phyloP scores from a whole-genome alignment of 1,284 basidiomycete genomes.

The Caloboletus inedulis region DNA sequence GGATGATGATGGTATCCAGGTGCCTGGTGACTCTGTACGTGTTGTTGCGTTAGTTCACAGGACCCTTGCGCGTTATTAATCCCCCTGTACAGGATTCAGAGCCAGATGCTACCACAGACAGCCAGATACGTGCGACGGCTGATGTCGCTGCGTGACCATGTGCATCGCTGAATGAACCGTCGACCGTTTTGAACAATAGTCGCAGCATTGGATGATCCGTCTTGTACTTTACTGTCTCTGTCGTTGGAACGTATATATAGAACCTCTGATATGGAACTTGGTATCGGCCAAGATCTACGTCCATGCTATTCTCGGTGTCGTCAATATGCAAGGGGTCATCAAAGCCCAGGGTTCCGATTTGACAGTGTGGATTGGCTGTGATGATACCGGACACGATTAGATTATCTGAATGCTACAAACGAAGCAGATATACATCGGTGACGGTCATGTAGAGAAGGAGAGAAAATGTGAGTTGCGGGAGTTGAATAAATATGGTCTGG shows the following conservation, averaged over 20 bases:
- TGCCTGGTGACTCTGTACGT: background rate
- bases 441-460: background rate
- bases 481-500: constrained; percentile 22
- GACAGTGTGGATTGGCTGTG: background rate
- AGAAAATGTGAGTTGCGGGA: constrained; percentile 4
- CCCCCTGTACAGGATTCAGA: background rate
- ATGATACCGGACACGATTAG: constrained; percentile 6
- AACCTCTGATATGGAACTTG: background rate
- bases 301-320: background rate
- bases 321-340: background rate
- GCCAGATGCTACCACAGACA: background rate
- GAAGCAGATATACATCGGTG: constrained; percentile 19
- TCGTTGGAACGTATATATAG: background rate
- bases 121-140: background rate
- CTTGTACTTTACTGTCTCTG: background rate
- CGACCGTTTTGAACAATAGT: background rate
- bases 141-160: background rate
- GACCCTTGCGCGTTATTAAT: background rate
- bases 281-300: too few species aligned
- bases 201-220: background rate
- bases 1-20: constrained; percentile 8
- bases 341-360: background rate
- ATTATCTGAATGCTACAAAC: constrained; percentile 25
- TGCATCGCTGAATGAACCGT: background rate
- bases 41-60: background rate